Conservation (phyloP, 257 asterid genomes). For the Nicotiana benthamiana region DNA sequence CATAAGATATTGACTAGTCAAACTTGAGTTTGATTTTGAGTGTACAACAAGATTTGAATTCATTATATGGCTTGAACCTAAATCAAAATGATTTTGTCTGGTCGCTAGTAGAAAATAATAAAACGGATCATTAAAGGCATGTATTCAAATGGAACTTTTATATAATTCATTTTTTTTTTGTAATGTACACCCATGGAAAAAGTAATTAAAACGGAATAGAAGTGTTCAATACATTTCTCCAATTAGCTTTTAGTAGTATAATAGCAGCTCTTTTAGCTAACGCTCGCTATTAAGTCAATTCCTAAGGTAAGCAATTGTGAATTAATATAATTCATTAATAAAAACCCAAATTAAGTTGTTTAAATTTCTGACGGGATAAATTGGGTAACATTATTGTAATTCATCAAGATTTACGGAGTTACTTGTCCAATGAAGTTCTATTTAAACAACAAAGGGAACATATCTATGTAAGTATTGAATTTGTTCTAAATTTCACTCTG, state of each 20-base stretch:
- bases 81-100: conserved; percentile 3
- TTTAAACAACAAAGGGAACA: background rate
- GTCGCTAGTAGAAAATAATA: background rate
- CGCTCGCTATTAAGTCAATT: no score
- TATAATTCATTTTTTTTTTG: no score
- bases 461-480: background rate
- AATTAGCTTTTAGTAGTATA: no score
- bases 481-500: no score
- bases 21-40: background rate
- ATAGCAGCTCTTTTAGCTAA: no score
- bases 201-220: background rate
- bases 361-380: no score
- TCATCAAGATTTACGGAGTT: background rate
- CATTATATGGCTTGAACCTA: background rate
- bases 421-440: background rate
- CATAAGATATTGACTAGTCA: conserved; percentile 7
- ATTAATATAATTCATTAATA: no score
- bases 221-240: background rate
- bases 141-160: background rate
- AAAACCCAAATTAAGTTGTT: no score
- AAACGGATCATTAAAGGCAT: background rate
- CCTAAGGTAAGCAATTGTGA: no score
- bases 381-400: background rate
- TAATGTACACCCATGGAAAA: background rate
- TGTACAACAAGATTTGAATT: conserved; percentile 1